Evolutionary conservation across 78 protist species (phyloP).

Genomic region (Planoprotostelium fungivorum): DNA sequence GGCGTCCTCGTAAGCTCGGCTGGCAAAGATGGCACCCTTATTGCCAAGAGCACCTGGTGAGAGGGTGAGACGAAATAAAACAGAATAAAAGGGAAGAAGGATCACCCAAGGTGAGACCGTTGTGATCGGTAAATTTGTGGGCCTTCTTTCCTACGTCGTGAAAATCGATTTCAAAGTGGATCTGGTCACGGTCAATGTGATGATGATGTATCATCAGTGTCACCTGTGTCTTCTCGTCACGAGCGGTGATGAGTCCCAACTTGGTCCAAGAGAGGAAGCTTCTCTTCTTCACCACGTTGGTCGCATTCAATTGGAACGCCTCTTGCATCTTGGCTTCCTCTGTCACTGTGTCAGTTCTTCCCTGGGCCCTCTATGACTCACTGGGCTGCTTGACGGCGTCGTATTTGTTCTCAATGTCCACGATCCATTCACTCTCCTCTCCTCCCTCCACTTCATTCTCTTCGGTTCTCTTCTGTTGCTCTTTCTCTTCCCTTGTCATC

Average conservation of each 20-base stretch:
- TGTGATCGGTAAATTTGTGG: background rate
- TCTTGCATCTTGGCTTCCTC: background rate
- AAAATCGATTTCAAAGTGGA: background rate
- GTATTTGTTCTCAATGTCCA: background rate
- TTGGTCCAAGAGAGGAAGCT: background rate
- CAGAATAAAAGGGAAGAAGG: background rate
- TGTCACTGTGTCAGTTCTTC: background rate
- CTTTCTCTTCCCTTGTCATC: too few species aligned
- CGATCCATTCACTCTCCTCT: background rate
- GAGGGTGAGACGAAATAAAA: background rate
- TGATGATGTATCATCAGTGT: background rate
- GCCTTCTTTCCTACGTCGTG: background rate
- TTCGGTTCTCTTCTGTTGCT: too few species aligned
- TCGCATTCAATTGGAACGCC: background rate
- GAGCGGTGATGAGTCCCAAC: background rate
- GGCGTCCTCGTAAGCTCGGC: background rate
- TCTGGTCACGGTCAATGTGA: background rate
- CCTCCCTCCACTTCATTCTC: too few species aligned
- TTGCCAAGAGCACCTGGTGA: background rate
- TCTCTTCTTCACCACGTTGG: background rate
- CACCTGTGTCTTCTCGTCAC: background rate
- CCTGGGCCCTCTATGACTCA: background rate
- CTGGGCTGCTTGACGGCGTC: background rate
- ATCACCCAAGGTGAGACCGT: background rate
- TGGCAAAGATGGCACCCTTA: background rate